Evolutionary conservation across 2,329 filamentous ascomycete genomes (phyloP).

Genomic region (Clonostachys rosea): DNA sequence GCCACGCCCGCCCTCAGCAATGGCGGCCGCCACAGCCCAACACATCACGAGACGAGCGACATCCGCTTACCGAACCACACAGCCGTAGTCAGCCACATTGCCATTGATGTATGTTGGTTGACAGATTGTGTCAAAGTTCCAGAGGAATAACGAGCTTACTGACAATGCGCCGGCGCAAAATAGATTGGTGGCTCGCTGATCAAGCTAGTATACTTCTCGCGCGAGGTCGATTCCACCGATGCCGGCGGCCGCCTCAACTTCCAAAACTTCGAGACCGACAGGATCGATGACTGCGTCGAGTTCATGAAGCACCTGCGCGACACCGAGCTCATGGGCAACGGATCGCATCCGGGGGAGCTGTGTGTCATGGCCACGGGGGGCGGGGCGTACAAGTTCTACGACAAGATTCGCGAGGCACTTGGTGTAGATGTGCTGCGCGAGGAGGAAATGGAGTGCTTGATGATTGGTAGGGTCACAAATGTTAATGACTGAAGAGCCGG

Average conservation of each 20-base stretch:
- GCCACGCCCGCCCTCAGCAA: conserved; percentile 38
- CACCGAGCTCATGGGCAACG: conserved; percentile 74
- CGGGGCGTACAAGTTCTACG: conserved; percentile 95
- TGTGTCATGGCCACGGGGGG: conserved; percentile 96
- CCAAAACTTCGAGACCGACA: conserved; percentile 91
- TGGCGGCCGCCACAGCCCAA: conserved; percentile 41
- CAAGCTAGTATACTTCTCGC: conserved; percentile 96
- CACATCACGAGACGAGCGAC: conserved; percentile 73
- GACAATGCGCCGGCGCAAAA: too few species aligned
- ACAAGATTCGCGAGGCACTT: conserved; percentile 77
- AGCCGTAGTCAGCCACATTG: conserved; percentile 91
- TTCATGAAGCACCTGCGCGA: conserved; percentile 84
- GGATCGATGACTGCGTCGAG: conserved; percentile 87
- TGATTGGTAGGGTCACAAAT: conserved; percentile 61
- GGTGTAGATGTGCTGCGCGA: conserved; percentile 86
- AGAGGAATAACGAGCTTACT: too few species aligned
- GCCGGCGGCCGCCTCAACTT: conserved; percentile 91
- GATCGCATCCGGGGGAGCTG: conserved; percentile 64
- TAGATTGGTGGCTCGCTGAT: conserved; percentile 93
- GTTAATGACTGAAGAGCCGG: neutral
- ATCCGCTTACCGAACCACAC: conserved; percentile 97
- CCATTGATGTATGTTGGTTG: conserved; percentile 72
- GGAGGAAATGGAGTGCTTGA: conserved; percentile 98
- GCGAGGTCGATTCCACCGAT: conserved; percentile 73
- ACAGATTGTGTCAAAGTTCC: too few species aligned